A percentile compares a stretch with the other conserved stretches of the same genome.
Conservation (phyloP, 805 yeast genomes). For the Metschnikowia vanudenii region DNA sequence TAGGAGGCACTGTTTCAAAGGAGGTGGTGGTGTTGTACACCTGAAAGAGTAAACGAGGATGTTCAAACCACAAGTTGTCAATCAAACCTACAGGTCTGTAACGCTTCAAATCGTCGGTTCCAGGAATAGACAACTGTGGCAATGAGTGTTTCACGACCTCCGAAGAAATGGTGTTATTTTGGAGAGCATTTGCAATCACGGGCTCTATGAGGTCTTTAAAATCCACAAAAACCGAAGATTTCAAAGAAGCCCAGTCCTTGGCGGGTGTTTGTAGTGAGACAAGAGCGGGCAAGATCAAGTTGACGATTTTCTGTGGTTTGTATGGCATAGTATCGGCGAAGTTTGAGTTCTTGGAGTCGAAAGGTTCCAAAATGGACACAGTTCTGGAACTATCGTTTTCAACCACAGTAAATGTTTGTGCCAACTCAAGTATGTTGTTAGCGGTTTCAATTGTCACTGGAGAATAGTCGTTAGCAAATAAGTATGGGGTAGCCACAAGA, state of each 20-base stretch:
- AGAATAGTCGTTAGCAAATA: constrained; percentile 44
- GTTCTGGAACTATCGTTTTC: constrained; percentile 19
- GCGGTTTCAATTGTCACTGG: constrained; percentile 32
- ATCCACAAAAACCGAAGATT: constrained; percentile 31
- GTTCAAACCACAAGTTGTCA: constrained; percentile 62
- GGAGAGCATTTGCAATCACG: constrained; percentile 32
- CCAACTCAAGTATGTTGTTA: constrained; percentile 47
- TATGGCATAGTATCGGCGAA: constrained; percentile 43
- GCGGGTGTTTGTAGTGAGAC: constrained; percentile 32
- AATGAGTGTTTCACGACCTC: constrained; percentile 40
- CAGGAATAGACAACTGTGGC: constrained; percentile 40
- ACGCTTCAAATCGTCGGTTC: constrained; percentile 17
- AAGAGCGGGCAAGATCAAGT: constrained; percentile 52
- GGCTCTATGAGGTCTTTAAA: constrained; percentile 33
- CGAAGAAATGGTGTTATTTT: constrained; percentile 36
- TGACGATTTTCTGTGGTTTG: constrained; percentile 47
- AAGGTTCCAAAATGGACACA: constrained; percentile 34
- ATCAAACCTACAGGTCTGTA: constrained; percentile 35
- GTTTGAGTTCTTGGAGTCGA: constrained; percentile 33
- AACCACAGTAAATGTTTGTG: constrained; percentile 39
- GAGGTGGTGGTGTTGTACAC: constrained; percentile 55
- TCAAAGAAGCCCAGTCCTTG: constrained; percentile 39
- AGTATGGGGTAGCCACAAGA: constrained; percentile 63
- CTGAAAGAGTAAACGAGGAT: constrained; percentile 60
- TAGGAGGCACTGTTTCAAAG: constrained; percentile 56